These are phyloP conservation scores for Hymenoscyphus fructigenus DNA, from an alignment of 2,329 filamentous ascomycete genomes.

Conservation along the genomic window DNA sequence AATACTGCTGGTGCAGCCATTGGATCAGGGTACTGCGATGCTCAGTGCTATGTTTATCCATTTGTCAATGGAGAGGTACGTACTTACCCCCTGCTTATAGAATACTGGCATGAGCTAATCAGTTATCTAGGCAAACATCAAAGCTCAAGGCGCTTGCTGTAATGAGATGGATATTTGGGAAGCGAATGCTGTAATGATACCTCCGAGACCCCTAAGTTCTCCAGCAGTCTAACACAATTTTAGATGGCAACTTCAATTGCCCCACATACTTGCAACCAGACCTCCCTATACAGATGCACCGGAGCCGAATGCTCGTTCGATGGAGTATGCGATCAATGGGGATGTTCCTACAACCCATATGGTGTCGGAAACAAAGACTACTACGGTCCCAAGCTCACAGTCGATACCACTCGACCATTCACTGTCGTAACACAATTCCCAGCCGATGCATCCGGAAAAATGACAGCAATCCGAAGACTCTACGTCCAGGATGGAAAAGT, in stretches of 20 bases:
- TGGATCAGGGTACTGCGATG: constrained; percentile 64
- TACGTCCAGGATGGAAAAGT: constrained; percentile 56
- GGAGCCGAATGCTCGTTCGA: constrained; percentile 42
- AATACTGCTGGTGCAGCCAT: constrained; percentile 58
- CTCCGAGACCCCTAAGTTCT: background rate
- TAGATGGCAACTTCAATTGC: constrained; percentile 53
- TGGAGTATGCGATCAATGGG: constrained; percentile 55
- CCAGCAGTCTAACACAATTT: background rate
- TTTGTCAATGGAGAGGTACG: constrained; percentile 51
- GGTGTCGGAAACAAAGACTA: constrained; percentile 54
- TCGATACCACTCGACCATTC: constrained; percentile 52
- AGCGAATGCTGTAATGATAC: constrained; percentile 47
- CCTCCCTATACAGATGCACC: constrained; percentile 44
- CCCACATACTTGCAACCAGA: constrained; percentile 53
- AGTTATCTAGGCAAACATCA: constrained; percentile 47
- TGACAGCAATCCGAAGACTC: constrained; percentile 52
- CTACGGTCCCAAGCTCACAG: constrained; percentile 51
- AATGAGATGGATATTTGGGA: constrained; percentile 71
- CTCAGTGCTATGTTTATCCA: constrained; percentile 49
- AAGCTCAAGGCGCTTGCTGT: constrained; percentile 52
- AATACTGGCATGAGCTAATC: background rate
- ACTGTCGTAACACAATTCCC: constrained; percentile 61
- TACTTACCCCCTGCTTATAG: background rate
- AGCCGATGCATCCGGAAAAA: constrained; percentile 48
- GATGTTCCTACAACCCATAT: constrained; percentile 61